Evolutionary conservation across 2,329 filamentous ascomycete genomes (phyloP).

Genomic region (Cercospora beticola): DNA sequence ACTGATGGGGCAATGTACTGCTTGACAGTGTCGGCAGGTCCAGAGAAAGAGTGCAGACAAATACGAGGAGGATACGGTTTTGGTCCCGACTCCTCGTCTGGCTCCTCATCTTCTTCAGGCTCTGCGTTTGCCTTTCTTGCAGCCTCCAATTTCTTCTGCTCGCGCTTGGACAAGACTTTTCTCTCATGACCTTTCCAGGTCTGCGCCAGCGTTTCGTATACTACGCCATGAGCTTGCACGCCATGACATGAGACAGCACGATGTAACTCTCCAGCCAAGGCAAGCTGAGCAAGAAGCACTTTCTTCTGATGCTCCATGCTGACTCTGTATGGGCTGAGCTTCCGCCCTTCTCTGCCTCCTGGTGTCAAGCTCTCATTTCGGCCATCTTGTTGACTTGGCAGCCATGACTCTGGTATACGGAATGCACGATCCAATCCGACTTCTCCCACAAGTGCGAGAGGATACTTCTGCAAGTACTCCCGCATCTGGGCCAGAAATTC

Average conservation of each 20-base stretch:
- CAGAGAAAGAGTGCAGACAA: constrained; percentile 92
- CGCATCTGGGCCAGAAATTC: constrained; percentile 59
- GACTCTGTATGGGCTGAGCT: constrained; percentile 67
- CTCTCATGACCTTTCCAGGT: constrained; percentile 71
- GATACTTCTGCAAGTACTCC: constrained; percentile 56
- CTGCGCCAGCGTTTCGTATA: constrained; percentile 64
- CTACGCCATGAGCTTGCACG: constrained; percentile 71
- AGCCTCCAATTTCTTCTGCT: constrained; percentile 43
- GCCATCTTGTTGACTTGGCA: constrained; percentile 41
- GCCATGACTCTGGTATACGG: constrained; percentile 65
- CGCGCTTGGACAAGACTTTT: constrained; percentile 58
- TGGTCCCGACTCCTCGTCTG: constrained; percentile 23
- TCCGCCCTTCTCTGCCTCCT: constrained; percentile 68
- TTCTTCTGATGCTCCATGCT: constrained; percentile 66
- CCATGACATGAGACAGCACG: constrained; percentile 69
- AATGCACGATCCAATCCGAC: constrained; percentile 76
- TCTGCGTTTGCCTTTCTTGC: constrained; percentile 17
- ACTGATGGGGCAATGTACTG: constrained; percentile 74
- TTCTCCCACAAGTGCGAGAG: constrained; percentile 70
- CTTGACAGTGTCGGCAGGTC: constrained; percentile 68
- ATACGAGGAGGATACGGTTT: constrained; percentile 80
- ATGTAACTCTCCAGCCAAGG: constrained; percentile 65
- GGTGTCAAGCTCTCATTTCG: constrained; percentile 59
- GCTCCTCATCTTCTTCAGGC: constrained; percentile 16
- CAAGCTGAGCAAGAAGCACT: constrained; percentile 67